phyloP scores from a whole-genome alignment of 148 eudicot genomes.

The Suaeda aralocaspica region DNA sequence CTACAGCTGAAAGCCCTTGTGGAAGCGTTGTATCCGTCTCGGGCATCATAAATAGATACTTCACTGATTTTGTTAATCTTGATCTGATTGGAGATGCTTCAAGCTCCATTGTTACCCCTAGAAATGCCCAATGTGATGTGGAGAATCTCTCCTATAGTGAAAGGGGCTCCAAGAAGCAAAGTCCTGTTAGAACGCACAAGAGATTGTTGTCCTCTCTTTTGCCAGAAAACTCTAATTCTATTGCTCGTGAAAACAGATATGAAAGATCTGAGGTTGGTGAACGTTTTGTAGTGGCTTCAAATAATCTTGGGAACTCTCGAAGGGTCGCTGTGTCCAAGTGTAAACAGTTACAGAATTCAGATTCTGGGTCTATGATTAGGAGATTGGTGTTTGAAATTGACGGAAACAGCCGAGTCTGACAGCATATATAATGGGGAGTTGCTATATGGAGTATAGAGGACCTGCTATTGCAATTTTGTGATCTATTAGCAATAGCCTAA shows the following conservation, averaged over 20 bases:
- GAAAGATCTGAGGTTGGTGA: slow-evolving; percentile 46
- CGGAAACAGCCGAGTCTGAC: slow-evolving; percentile 38
- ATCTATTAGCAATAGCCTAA: neutral
- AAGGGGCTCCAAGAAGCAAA: neutral
- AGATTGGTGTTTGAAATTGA: slow-evolving; percentile 51
- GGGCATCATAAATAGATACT: slow-evolving; percentile 58
- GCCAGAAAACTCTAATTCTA: slow-evolving; percentile 13
- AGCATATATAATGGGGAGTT: slow-evolving; percentile 18
- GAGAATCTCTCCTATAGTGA: neutral
- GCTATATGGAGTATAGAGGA: neutral
- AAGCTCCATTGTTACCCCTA: slow-evolving; percentile 21
- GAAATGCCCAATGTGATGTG: neutral
- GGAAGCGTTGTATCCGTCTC: slow-evolving; percentile 46
- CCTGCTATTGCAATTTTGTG: slow-evolving; percentile 10
- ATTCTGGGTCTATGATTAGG: slow-evolving; percentile 26
- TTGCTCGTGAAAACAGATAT: slow-evolving; percentile 18
- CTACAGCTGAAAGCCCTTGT: slow-evolving; percentile 29
- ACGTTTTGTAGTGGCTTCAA: slow-evolving; percentile 47
- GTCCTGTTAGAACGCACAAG: slow-evolving; percentile 20
- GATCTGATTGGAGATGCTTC: slow-evolving; percentile 29
- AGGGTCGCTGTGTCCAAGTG: slow-evolving; percentile 19
- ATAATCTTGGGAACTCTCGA: slow-evolving; percentile 31
- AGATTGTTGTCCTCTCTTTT: slow-evolving; percentile 13
- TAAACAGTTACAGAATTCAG: slow-evolving; percentile 21
- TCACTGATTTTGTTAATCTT: slow-evolving; percentile 42